phyloP scores from a whole-genome alignment of 176 grass and related monocot genomes.

The Musa beccarii region DNA sequence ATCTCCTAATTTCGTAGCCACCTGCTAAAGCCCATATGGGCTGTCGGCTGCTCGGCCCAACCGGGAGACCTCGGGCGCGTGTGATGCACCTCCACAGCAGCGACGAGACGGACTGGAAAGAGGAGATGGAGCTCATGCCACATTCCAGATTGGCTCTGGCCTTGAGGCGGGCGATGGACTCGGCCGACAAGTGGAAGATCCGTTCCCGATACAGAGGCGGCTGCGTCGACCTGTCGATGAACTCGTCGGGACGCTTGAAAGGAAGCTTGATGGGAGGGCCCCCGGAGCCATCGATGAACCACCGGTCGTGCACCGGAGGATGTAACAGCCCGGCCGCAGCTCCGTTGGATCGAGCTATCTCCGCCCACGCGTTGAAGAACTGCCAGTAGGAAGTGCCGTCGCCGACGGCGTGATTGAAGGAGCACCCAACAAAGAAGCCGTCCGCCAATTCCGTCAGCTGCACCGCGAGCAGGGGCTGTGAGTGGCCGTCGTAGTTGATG shows the following conservation, averaged over 20 bases:
- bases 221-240: conserved; percentile 18
- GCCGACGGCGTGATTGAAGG: conserved; percentile 54
- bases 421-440: conserved; percentile 49
- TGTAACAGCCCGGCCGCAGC: neutral
- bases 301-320: conserved; percentile 34
- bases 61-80: conserved; percentile 22
- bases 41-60: no score
- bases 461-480: conserved; percentile 32
- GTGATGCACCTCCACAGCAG: conserved; percentile 58
- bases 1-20: no score
- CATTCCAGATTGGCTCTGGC: conserved; percentile 29
- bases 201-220: conserved; percentile 31
- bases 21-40: no score
- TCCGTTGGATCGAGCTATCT: conserved; percentile 22
- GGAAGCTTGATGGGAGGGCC: conserved; percentile 37
- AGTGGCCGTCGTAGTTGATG: conserved; percentile 39
- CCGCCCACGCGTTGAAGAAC: conserved; percentile 57
- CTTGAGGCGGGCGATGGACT: conserved; percentile 36
- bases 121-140: conserved; percentile 20
- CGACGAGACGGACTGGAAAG: conserved; percentile 42
- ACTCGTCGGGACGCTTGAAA: conserved; percentile 5
- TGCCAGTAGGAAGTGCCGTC: conserved; percentile 61
- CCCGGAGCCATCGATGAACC: conserved; percentile 33
- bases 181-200: conserved; percentile 50
- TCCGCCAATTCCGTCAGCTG: conserved; percentile 55